A percentile compares a stretch with the other conserved stretches of the same genome.
These are phyloP conservation scores for Cutaneotrichosporon cyanovorans DNA, from an alignment of 1,284 basidiomycete genomes.

Conservation along the genomic window DNA sequence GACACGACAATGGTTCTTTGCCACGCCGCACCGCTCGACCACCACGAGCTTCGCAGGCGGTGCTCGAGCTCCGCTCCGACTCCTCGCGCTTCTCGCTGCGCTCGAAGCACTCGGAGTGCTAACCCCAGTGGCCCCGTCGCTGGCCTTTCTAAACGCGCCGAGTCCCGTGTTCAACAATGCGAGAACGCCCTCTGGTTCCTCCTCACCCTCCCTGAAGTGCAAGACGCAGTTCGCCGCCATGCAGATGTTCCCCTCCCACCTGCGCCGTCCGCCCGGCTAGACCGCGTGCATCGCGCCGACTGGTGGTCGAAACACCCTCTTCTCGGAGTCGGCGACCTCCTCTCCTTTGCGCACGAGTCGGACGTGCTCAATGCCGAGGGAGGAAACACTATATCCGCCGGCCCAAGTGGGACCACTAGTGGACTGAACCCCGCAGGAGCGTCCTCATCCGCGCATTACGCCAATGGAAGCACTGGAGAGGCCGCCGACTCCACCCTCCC, in stretches of 20 bases:
- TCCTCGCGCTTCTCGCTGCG: not conserved
- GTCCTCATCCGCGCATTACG: too few species aligned
- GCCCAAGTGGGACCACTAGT: not conserved
- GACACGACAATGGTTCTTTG: too few species aligned
- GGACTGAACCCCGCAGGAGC: too few species aligned
- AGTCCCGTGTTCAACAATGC: conserved; percentile 16
- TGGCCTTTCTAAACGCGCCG: conserved; percentile 14
- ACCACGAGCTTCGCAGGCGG: too few species aligned
- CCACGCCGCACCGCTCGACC: too few species aligned
- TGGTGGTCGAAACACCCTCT: conserved; percentile 14
- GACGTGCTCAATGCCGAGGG: not conserved
- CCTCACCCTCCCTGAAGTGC: conserved; percentile 14
- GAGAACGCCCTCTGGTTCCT: conserved; percentile 19
- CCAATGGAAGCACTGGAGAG: not conserved
- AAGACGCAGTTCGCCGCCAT: not conserved
- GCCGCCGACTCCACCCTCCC: not conserved
- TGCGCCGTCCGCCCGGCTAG: conserved; percentile 12
- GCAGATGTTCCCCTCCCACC: not conserved
- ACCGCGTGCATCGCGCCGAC: conserved; percentile 10
- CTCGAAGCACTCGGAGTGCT: too few species aligned
- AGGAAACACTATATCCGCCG: not conserved
- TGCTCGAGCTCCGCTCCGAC: not conserved
- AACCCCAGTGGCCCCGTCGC: conserved; percentile 16
- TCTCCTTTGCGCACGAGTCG: conserved; percentile 2
- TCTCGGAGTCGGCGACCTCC: conserved; percentile 5